These are phyloP conservation scores for Stemphylium vesicarium DNA, from an alignment of 2,329 filamentous ascomycete species.

Conservation along the genomic window DNA sequence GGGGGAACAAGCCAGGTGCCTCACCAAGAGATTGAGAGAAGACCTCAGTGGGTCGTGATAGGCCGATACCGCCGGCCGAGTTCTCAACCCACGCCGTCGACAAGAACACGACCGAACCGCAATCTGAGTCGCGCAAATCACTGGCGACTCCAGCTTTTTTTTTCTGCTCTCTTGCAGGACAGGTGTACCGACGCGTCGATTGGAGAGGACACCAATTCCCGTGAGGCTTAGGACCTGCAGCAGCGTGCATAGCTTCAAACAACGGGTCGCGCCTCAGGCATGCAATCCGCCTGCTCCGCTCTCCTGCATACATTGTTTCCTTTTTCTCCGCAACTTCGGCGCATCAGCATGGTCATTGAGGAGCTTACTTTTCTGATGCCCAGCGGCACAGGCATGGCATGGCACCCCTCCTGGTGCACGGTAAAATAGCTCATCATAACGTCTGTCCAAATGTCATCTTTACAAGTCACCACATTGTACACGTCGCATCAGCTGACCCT, in stretches of 20 bases:
- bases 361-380: neutral
- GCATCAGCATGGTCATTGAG: neutral
- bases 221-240: neutral
- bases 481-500: neutral
- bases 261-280: slow-evolving; percentile 5
- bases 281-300: slow-evolving; percentile 6
- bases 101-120: neutral
- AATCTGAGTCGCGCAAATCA: neutral
- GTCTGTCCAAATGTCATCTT: neutral
- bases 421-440: neutral
- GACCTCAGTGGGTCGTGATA: too few species aligned
- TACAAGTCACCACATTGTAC: neutral
- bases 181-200: neutral
- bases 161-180: neutral
- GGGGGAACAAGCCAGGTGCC: too few species aligned
- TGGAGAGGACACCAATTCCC: neutral
- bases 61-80: too few species aligned
- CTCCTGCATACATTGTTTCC: slow-evolving; percentile 8
- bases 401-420: neutral
- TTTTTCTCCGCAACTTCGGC: neutral
- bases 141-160: too few species aligned
- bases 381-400: neutral
- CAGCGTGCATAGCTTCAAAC: slow-evolving; percentile 7
- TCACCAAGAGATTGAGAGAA: too few species aligned
- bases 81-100: too few species aligned